phyloP scores from a whole-genome alignment of 2,329 filamentous ascomycete species.

The Leptoxyphium fumago region DNA sequence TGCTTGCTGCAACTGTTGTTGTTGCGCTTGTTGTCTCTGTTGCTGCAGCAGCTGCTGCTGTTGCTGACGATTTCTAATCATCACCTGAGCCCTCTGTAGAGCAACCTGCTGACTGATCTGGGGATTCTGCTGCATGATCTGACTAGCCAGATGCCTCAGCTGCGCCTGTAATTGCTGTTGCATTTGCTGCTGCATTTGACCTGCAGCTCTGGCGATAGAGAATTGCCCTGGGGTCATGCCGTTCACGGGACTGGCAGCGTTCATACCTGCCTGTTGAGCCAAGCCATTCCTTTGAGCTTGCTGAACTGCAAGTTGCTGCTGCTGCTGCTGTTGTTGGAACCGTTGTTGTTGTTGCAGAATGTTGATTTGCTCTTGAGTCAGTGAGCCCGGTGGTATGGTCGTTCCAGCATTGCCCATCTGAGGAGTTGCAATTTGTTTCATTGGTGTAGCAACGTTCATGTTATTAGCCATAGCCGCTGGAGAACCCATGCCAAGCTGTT shows the following conservation, averaged over 20 bases:
- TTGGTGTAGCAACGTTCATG: slow-evolving; percentile 13
- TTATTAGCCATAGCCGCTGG: not conserved
- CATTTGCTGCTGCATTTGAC: not conserved
- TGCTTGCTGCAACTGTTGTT: slow-evolving; percentile 5
- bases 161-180: slow-evolving; percentile 2
- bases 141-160: slow-evolving; percentile 4
- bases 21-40: slow-evolving; percentile 8
- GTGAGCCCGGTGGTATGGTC: slow-evolving; percentile 2
- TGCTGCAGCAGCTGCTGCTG: slow-evolving; percentile 6
- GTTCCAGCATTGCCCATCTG: slow-evolving; percentile 14
- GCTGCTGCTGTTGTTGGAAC: not conserved
- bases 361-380: slow-evolving; percentile 17
- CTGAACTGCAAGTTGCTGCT: not conserved
- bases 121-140: slow-evolving; percentile 5
- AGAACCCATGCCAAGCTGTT: slow-evolving; percentile 16
- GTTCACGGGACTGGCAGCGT: not conserved
- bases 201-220: not conserved
- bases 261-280: slow-evolving; percentile 1
- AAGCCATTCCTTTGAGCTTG: not conserved
- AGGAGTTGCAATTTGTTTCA: slow-evolving; percentile 13
- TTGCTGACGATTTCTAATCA: slow-evolving; percentile 1
- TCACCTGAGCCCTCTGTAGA: slow-evolving; percentile 14
- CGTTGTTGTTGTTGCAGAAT: slow-evolving; percentile 16
- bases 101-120: slow-evolving; percentile 11
- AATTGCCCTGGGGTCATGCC: not conserved